Evolutionary conservation across 129 eudicot genomes (phyloP).

Genomic region (Deinandra increscens): DNA sequence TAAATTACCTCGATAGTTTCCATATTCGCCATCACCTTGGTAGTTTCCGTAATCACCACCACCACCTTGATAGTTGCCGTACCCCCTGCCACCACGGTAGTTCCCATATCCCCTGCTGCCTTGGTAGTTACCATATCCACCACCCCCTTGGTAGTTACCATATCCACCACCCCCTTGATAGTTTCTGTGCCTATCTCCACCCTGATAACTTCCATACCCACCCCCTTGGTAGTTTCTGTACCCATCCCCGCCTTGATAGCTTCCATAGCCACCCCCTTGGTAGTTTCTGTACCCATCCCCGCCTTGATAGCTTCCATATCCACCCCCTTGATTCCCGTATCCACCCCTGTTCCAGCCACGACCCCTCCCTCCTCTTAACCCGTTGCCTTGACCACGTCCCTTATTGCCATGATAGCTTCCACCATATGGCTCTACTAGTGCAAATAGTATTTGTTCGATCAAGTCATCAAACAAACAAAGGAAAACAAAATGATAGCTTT

Average conservation of each 20-base stretch:
- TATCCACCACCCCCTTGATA: slow-evolving; percentile 25
- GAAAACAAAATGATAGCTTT: neutral
- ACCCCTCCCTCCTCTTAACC: slow-evolving; percentile 77
- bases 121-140: slow-evolving; percentile 30
- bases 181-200: too few relatives aligned
- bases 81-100: slow-evolving; percentile 14
- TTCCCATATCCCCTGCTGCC: slow-evolving; percentile 29
- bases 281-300: slow-evolving; percentile 28
- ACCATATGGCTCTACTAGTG: slow-evolving; percentile 58
- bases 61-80: slow-evolving; percentile 15
- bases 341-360: slow-evolving; percentile 83
- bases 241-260: too few relatives aligned
- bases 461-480: too few relatives aligned
- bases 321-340: slow-evolving; percentile 31
- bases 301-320: slow-evolving; percentile 19
- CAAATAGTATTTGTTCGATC: neutral
- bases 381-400: slow-evolving; percentile 62
- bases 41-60: slow-evolving; percentile 23
- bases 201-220: slow-evolving; percentile 17
- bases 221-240: slow-evolving; percentile 33
- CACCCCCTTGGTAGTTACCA: slow-evolving; percentile 30
- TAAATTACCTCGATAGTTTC: slow-evolving; percentile 10
- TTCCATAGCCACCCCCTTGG: slow-evolving; percentile 24
- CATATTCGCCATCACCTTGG: slow-evolving; percentile 17
- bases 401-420: slow-evolving; percentile 32